phyloP scores from a whole-genome alignment of 495 filamentous ascomycete species.

The Trichoderma virens region DNA sequence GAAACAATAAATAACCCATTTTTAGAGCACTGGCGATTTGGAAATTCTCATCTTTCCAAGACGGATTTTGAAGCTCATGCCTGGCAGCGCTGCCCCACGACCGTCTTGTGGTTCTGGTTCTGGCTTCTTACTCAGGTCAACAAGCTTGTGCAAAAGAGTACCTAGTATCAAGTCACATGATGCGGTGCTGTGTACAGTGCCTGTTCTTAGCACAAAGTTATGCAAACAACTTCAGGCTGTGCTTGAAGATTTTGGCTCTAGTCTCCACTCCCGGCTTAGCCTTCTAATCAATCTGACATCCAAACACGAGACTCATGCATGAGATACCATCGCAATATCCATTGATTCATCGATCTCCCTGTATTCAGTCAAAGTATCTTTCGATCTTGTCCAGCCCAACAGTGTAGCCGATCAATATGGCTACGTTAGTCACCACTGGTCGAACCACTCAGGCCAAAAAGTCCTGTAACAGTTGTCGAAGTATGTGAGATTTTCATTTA shows the following conservation, averaged over 20 bases:
- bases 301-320: not conserved
- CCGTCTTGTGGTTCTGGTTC: too few species aligned
- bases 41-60: too few species aligned
- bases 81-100: too few species aligned
- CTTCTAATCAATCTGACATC: not conserved
- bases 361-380: not conserved
- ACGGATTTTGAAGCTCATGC: too few species aligned
- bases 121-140: too few species aligned
- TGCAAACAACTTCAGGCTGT: not conserved
- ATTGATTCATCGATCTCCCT: not conserved
- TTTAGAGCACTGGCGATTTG: too few species aligned
- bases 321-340: not conserved
- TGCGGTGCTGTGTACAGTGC: not conserved
- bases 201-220: not conserved
- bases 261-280: not conserved
- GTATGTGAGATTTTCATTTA: not conserved
- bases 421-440: not conserved
- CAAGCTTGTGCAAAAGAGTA: not conserved
- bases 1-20: too few species aligned
- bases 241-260: not conserved
- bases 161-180: not conserved
- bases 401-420: not conserved
- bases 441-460: not conserved
- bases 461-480: conserved; percentile 1
- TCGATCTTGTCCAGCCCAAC: not conserved